phyloP scores from a whole-genome alignment of 768 basidiomycete species.

The Amanita exitialis region DNA sequence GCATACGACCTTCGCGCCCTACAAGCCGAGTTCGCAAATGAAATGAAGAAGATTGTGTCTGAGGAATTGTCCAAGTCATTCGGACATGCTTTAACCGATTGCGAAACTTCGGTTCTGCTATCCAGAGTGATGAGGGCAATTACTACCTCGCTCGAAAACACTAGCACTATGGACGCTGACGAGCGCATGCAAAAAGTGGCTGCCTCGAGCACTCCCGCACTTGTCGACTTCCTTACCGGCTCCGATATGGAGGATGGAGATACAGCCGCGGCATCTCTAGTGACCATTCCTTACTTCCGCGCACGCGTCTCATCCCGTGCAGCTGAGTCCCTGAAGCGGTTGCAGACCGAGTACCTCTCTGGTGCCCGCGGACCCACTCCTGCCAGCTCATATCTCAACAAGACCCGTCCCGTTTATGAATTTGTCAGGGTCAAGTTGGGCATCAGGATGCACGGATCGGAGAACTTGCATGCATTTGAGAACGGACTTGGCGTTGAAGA shows the following conservation, averaged over 20 bases:
- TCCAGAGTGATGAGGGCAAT: conserved; percentile 32
- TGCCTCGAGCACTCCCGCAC: conserved; percentile 43
- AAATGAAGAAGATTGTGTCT: conserved; percentile 34
- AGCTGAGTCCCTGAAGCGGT: conserved; percentile 31
- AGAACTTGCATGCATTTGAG: conserved; percentile 53
- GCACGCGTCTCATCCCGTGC: conserved; percentile 38
- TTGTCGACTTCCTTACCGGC: conserved; percentile 54
- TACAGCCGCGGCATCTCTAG: conserved; percentile 20
- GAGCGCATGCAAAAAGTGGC: conserved; percentile 68
- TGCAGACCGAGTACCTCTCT: conserved; percentile 47
- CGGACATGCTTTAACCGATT: conserved; percentile 24
- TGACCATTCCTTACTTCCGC: conserved; percentile 44
- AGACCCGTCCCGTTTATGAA: conserved; percentile 66
- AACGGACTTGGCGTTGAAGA: conserved; percentile 62
- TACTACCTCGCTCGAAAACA: conserved; percentile 45
- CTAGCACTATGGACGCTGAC: conserved; percentile 61
- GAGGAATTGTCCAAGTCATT: conserved; percentile 42
- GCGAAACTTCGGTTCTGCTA: conserved; percentile 22
- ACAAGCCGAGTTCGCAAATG: conserved; percentile 51
- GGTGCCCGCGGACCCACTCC: conserved; percentile 55
- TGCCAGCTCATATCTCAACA: conserved; percentile 55
- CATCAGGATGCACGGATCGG: conserved; percentile 72
- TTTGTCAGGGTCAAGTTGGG: conserved; percentile 64
- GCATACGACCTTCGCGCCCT: conserved; percentile 79
- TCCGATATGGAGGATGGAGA: conserved; percentile 21